Conservation (phyloP, 805 yeast species). For the Candida taoyuanica region DNA sequence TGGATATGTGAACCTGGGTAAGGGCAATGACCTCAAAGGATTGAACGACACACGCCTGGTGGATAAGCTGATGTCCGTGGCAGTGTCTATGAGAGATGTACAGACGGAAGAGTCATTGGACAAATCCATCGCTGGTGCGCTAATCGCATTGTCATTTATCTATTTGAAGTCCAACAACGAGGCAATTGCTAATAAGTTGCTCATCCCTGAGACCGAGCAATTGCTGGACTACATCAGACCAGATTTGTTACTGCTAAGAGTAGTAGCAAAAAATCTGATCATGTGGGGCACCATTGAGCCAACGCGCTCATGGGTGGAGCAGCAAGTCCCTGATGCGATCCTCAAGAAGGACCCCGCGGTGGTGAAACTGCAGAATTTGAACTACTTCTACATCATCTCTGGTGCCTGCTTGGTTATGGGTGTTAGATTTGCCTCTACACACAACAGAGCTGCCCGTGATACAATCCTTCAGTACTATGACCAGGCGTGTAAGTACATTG, state of each 20-base stretch:
- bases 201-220: conserved; percentile 55
- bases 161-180: conserved; percentile 62
- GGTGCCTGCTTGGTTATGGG: conserved; percentile 77
- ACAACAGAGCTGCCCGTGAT: conserved; percentile 47
- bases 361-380: conserved; percentile 38
- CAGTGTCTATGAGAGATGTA: conserved; percentile 56
- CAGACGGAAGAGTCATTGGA: conserved; percentile 56
- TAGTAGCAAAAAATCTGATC: conserved; percentile 38
- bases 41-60: conserved; percentile 60
- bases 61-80: conserved; percentile 53
- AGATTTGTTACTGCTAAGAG: conserved; percentile 61
- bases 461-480: conserved; percentile 44
- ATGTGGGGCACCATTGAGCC: conserved; percentile 22
- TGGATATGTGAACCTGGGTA: conserved; percentile 80
- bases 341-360: conserved; percentile 27
- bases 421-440: conserved; percentile 69
- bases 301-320: conserved; percentile 22
- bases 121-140: conserved; percentile 66
- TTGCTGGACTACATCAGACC: conserved; percentile 69
- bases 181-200: conserved; percentile 55
- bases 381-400: conserved; percentile 59
- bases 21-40: conserved; percentile 57
- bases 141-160: conserved; percentile 69
- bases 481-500: conserved; percentile 11
- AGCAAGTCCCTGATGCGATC: conserved; percentile 49